Base-by-base conservation (phyloP, 1,284 basidiomycete genomes). In the Trichosporon asahii region DNA sequence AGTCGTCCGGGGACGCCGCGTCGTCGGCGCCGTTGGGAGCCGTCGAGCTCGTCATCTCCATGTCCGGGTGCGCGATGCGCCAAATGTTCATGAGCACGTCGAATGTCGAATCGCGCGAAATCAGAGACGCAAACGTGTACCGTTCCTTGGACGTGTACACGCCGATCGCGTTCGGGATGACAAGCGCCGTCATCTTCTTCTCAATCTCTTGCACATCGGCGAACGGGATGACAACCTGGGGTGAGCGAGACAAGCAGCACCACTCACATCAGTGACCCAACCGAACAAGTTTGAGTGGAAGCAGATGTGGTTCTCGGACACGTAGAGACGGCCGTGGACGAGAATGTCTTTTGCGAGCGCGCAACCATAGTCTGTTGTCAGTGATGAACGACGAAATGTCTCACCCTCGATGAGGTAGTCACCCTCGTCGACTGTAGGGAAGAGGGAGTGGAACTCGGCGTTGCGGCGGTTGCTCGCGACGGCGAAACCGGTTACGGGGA, bases 241-340 rank as follows among this genome's bases (percentile, higher is more conserved):
- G 64, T 69, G 29, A 73, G 67, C 66, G 18, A 21, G 31, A 33
- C 60, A 2, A 23, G 61, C 29, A 18, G 31, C 63, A 33, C 25
- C 27, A 86, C 92, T 83, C 80, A 95, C 93, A 79, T 97, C 91
- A 21, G 95, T 98, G 69, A 98, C 91, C 96, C 96, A 99, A 61
- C 96, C 96, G 83, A 99, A 97, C 67, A 99, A 98, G 81, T 98
- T 99, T 25, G 97, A 95, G 79, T 99, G 93, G 86, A 99, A 99
- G 85, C 94, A 98, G 18, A 98, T 88, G 80, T 98, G 95, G 83
- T 98, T 96, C 84, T 99, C 97, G 0, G 95, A 98, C 27, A 99
- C 93, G 83, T 99, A 99, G 66, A 99, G 82, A 3, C 96, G 88
- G 3, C 96, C 96, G 86, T 99, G 96, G 35, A 98, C 92, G 31